phyloP scores from a whole-genome alignment of 2,329 filamentous ascomycete genomes.

The Didymella segeticola region DNA sequence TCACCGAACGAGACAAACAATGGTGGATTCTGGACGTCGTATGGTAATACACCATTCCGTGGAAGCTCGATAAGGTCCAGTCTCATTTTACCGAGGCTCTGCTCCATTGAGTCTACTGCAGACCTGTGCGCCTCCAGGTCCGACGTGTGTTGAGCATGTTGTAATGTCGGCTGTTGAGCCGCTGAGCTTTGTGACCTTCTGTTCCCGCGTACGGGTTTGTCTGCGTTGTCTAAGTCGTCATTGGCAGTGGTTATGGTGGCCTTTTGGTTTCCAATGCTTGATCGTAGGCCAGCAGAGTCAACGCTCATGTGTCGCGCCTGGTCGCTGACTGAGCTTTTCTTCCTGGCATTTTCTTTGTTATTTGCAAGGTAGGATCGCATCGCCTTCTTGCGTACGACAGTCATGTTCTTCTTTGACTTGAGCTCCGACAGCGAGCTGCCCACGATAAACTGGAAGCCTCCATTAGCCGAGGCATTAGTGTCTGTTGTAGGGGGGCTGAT shows the following conservation, averaged over 20 bases:
- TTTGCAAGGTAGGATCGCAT: slow-evolving; percentile 43
- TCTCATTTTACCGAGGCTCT: neutral
- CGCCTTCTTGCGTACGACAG: slow-evolving; percentile 43
- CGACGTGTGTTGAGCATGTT: slow-evolving; percentile 1
- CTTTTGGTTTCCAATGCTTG: slow-evolving; percentile 23
- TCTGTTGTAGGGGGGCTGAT: slow-evolving; percentile 22
- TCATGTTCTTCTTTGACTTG: slow-evolving; percentile 43
- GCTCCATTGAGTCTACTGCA: neutral
- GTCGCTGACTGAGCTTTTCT: neutral
- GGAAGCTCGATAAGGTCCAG: neutral
- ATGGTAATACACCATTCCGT: slow-evolving; percentile 19
- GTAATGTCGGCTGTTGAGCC: slow-evolving; percentile 8
- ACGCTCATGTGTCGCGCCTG: slow-evolving; percentile 23
- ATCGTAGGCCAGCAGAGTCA: slow-evolving; percentile 24
- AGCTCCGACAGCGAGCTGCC: slow-evolving; percentile 40
- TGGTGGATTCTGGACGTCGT: slow-evolving; percentile 24
- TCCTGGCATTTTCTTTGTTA: slow-evolving; percentile 24
- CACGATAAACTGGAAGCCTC: slow-evolving; percentile 31
- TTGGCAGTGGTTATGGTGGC: slow-evolving; percentile 13
- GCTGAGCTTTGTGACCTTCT: slow-evolving; percentile 14
- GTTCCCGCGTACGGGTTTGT: neutral
- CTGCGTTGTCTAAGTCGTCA: neutral
- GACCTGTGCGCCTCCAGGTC: slow-evolving; percentile 6
- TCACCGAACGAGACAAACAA: slow-evolving; percentile 40
- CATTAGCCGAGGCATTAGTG: slow-evolving; percentile 9